Conservation (phyloP, 768 basidiomycete genomes). For the Phlebiopsis flavidoalba region DNA sequence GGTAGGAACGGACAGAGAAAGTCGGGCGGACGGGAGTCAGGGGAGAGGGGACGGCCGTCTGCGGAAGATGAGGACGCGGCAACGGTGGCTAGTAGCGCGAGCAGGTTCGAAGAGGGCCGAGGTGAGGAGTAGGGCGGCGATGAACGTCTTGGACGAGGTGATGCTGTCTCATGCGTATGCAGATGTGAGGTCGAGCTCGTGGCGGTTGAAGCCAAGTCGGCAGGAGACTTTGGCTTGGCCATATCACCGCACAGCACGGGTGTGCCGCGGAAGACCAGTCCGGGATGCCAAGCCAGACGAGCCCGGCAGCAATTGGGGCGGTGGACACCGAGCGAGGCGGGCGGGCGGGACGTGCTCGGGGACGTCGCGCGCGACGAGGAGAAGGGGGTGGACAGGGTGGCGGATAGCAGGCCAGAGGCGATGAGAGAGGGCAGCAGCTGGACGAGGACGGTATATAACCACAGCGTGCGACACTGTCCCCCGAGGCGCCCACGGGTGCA, state of each 20-base stretch:
- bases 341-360: constrained; percentile 9
- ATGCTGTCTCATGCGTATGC: constrained; percentile 1
- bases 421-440: not conserved
- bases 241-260: constrained; percentile 15
- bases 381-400: constrained; percentile 8
- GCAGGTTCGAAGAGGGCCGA: constrained; percentile 44
- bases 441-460: constrained; percentile 5
- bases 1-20: constrained; percentile 51
- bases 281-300: constrained; percentile 11
- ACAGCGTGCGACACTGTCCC: constrained; percentile 4
- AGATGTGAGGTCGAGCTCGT: constrained; percentile 12
- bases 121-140: not conserved
- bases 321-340: not conserved
- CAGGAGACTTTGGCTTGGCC: constrained; percentile 22
- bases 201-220: constrained; percentile 9
- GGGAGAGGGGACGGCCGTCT: constrained; percentile 39
- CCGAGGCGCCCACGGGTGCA: not conserved
- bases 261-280: constrained; percentile 1
- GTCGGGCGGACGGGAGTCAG: constrained; percentile 37
- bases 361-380: constrained; percentile 20
- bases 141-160: not conserved
- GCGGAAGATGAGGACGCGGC: constrained; percentile 41
- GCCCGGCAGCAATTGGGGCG: constrained; percentile 1
- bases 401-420: not conserved
- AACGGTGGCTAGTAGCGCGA: constrained; percentile 54